Evolutionary conservation across 495 filamentous ascomycete species (phyloP), one percentile per base, ranked within the genome.

Genomic region (Daldinia decipiens): DNA sequence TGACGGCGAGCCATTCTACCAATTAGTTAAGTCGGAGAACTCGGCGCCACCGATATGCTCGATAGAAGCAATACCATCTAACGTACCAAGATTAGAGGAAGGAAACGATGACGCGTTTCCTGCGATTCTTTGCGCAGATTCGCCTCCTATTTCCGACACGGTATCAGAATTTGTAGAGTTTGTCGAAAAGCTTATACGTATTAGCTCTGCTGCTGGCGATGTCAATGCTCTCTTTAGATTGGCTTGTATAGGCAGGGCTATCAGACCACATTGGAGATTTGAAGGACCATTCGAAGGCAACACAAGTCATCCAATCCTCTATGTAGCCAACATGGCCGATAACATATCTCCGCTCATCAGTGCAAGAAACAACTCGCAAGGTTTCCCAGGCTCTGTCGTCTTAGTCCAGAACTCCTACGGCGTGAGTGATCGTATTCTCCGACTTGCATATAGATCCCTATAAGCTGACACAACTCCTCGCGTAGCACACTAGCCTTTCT

Each of bases 81-180:
- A 76, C n/a, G 59, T 71, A 17, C 73, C 76, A 34, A 64, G 67
- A 38, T 79, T 83, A 2, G 73, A 78, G 1, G 80, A 79, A 64
- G 86, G 81, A 50, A 84, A 81, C 4, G 79, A 66, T 66, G 77
- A 87, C 66, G 84, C 86, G 0, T 83, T 78, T 9, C 70, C 81
- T 15, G 88, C 88, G 3, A 88, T 93, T 43, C 76, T 89, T 1
- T 93, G 91, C 70, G 79, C 85, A 0, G 91, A 94, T 74, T 84
- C 83, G 0, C 81, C 82, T 29, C 80, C 79, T 15, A 69, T 87
- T 5, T 71, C 73, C 1, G 68, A 79, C 2, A 83, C 81, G 4
- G 61, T 81, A 0, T 72, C 79, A 1, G 71, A 74, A 1, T 91
- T 92, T 57, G 63, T 73, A 3, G 55, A 71, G 1, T 84, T 87